A percentile compares a stretch with the other conserved stretches of the same genome.
These are phyloP conservation scores for Ceratocystis variospora DNA, from an alignment of 2,329 filamentous ascomycete genomes.

Conservation along the genomic window DNA sequence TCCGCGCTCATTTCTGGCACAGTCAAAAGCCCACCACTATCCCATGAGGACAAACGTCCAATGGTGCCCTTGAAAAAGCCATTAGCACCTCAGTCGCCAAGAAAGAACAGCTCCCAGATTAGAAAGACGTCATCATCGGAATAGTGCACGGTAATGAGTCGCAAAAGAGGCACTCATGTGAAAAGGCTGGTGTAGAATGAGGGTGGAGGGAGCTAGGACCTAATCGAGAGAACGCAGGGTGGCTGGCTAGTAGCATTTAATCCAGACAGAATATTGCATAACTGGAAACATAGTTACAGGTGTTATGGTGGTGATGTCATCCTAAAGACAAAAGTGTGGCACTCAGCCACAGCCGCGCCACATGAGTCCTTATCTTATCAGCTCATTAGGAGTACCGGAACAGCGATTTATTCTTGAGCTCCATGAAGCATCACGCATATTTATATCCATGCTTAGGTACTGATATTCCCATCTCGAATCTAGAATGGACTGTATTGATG, in stretches of 20 bases:
- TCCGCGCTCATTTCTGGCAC: not conserved
- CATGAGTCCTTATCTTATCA: not conserved
- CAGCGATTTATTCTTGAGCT: not conserved
- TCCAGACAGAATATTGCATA: not conserved
- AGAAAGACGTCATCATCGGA: not conserved
- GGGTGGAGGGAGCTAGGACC: not conserved
- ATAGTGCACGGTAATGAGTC: not conserved
- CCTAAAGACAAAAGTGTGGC: not conserved
- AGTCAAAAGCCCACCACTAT: not conserved
- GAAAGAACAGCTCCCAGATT: not conserved
- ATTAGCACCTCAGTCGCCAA: not conserved
- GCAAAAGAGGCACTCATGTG: not conserved
- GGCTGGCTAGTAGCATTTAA: not conserved
- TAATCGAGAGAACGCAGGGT: not conserved
- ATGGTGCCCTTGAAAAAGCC: not conserved
- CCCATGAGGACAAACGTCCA: not conserved
- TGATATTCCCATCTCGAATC: not conserved
- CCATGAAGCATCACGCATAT: not conserved
- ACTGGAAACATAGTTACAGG: not conserved
- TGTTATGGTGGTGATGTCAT: not conserved
- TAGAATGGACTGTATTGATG: constrained; percentile 40
- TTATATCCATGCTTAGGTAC: not conserved
- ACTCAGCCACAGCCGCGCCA: not conserved
- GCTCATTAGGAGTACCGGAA: not conserved
- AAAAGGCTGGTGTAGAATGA: not conserved